Evolutionary conservation across 345 rosid genomes (phyloP), one percentile per base, ranked within the genome.

Genomic region (Linum lewisii): DNA sequence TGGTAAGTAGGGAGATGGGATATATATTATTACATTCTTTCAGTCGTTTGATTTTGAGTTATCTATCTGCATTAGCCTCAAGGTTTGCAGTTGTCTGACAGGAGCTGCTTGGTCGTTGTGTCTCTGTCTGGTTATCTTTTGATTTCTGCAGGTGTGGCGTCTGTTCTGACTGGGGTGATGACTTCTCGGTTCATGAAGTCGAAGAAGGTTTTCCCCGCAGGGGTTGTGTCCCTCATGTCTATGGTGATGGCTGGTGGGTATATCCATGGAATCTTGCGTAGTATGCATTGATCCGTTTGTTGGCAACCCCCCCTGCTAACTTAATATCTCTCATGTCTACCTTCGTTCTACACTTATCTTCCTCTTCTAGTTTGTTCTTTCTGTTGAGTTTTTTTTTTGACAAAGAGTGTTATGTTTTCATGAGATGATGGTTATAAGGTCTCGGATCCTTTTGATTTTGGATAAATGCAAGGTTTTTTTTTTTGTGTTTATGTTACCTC

Each of bases 211-310:
- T 72, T 88, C 38, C 98, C 98, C 1, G 94, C 97, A 0, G 97
- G 97, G 11, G 82, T 92, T 55, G 95, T 92, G 4, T 86, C 97
- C 21, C 70, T 88, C 0, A 68, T 86, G 54, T 92, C 97, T 2
- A 69, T 92, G 11, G 74, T 83, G 44, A 92, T 92, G 97, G 68
- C 94, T 10, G 97, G 82, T 6, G 95, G 97, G 58, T 92, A 88
- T 75, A 51, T 86, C 3, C 88, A 84, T 47, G 95, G 97, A 57
- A 75, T 92, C 68, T 45, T 84, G 69, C 95, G 89, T 7, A 77
- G 83, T 57, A 55, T 58, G 61, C 88, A 79, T 73, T 83, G 63
- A 68, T 64, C 59, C 54, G 25, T n/a, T n/a, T n/a, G n/a, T n/a
- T n/a, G n/a, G n/a, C n/a, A n/a, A n/a, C n/a, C n/a, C n/a, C n/a